These are phyloP conservation scores for Rhodotorula sp. DNA, from an alignment of 1,284 basidiomycete genomes.

Conservation along the genomic window DNA sequence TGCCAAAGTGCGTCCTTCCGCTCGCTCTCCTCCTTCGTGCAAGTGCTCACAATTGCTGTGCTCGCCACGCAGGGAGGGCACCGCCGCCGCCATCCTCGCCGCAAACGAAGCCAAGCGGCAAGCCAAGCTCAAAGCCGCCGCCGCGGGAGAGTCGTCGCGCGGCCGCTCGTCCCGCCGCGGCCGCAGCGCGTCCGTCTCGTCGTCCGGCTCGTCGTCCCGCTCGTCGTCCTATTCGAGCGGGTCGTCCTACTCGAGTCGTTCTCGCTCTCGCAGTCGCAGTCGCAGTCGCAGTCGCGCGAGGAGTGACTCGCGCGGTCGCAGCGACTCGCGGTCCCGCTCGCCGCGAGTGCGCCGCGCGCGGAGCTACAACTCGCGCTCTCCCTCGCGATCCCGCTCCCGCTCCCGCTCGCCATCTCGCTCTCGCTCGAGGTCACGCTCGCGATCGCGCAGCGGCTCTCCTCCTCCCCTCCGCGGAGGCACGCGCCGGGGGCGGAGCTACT, in stretches of 20 bases:
- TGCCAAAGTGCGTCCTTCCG: conserved; percentile 15
- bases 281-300: conserved; percentile 14
- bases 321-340: conserved; percentile 1
- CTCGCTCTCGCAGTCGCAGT: conserved; percentile 1
- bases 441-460: not conserved
- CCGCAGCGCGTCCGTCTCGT: not conserved
- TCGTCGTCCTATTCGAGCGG: conserved; percentile 13
- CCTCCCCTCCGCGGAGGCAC: not conserved
- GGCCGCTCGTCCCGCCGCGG: not conserved
- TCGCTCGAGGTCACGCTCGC: conserved; percentile 14
- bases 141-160: not conserved
- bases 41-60: not conserved
- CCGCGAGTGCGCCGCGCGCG: not conserved
- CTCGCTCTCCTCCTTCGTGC: not conserved
- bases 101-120: conserved; percentile 39
- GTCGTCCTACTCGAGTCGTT: conserved; percentile 2
- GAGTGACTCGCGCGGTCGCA: not conserved
- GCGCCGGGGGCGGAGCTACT: not conserved
- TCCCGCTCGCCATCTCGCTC: conserved; percentile 12
- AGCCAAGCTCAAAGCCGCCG: conserved; percentile 14
- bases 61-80: conserved; percentile 27
- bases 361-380: not conserved
- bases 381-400: not conserved
- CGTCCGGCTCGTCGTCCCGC: not conserved
- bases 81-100: conserved; percentile 38